These are phyloP conservation scores for Acanthamoeba royreba DNA, from an alignment of 208 protist genomes.

Conservation along the genomic window DNA sequence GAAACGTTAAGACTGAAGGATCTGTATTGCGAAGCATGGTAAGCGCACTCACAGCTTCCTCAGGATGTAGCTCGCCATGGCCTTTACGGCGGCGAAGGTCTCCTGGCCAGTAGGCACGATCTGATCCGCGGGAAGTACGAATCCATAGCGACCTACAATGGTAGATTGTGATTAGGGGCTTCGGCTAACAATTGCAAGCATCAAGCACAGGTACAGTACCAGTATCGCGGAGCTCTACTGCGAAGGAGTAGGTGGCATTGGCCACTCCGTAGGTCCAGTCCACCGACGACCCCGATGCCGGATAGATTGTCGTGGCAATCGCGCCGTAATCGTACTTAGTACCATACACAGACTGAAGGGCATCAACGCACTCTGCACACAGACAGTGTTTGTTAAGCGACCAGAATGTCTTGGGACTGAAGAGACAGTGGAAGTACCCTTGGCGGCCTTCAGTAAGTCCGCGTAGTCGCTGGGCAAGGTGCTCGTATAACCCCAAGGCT, in stretches of 20 bases:
- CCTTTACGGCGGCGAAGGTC: constrained; percentile 20
- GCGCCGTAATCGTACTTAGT: neutral
- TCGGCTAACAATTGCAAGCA: neutral
- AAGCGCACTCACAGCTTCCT: neutral
- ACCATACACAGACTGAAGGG: neutral
- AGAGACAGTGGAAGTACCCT: neutral
- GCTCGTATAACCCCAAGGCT: constrained; percentile 26
- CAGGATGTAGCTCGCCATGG: constrained; percentile 1
- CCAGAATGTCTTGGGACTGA: neutral
- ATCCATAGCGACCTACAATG: constrained; percentile 23
- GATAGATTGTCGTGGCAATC: neutral
- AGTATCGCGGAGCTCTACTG: constrained; percentile 55
- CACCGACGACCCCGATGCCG: constrained; percentile 21
- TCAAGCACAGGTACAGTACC: neutral
- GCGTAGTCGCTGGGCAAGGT: neutral
- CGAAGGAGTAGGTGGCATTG: neutral
- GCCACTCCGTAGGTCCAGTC: constrained; percentile 51
- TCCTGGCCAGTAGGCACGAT: constrained; percentile 51
- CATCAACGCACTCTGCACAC: neutral
- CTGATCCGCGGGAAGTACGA: constrained; percentile 41
- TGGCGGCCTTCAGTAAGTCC: neutral
- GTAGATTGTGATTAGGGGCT: neutral
- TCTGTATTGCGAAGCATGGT: too few relatives aligned
- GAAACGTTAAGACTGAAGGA: too few relatives aligned
- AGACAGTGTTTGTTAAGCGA: neutral